phyloP scores from a whole-genome alignment of 169 alveolate species.

The Plasmodium gonderi region DNA sequence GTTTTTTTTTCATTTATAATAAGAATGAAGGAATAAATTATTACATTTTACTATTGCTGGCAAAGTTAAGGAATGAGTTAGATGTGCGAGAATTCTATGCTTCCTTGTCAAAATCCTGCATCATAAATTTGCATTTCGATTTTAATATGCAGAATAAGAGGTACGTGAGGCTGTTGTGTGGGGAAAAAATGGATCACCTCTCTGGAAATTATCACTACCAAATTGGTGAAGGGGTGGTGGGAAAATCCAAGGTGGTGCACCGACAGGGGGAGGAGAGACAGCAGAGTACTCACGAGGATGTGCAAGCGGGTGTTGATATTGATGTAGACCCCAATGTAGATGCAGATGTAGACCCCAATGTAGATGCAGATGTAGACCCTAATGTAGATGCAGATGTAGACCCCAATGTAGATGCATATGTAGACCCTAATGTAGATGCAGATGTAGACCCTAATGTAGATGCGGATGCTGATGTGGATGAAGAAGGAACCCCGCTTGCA shows the following conservation, averaged over 20 bases:
- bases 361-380: too few relatives aligned
- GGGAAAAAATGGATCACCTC: not conserved
- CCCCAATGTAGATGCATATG: too few relatives aligned
- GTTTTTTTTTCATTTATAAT: conserved; percentile 68
- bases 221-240: conserved; percentile 11
- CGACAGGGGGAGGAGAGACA: not conserved
- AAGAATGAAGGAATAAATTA: conserved; percentile 53
- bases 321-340: too few relatives aligned
- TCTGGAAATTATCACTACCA: conserved; percentile 1
- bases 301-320: too few relatives aligned
- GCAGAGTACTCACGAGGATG: too few relatives aligned
- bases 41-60: conserved; percentile 43
- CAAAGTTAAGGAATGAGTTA: conserved; percentile 3
- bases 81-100: conserved; percentile 5
- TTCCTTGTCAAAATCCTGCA: conserved; percentile 21
- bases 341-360: too few relatives aligned
- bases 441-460: too few relatives aligned
- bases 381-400: too few relatives aligned
- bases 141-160: conserved; percentile 29
- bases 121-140: conserved; percentile 14
- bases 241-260: too few relatives aligned
- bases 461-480: not conserved
- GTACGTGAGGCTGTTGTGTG: not conserved
- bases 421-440: too few relatives aligned
- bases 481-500: too few relatives aligned